Evolutionary conservation across 2,329 filamentous ascomycete species (phyloP), one percentile per base, ranked within the genome.

Genomic region (Fusarium haematococcum): DNA sequence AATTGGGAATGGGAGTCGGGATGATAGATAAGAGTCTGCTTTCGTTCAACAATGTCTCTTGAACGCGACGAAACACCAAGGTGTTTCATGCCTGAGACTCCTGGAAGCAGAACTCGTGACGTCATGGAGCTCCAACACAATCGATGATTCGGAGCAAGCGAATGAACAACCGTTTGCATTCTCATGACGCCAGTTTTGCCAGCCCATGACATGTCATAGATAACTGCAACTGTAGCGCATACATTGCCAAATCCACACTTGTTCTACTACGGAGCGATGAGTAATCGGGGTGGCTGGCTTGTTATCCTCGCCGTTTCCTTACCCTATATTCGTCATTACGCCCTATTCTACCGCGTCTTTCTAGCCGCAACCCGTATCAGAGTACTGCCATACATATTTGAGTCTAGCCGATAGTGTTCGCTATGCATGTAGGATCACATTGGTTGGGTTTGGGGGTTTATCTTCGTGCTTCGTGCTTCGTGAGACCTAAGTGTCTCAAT

Each of bases 81-180:
- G 14, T 23, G 67, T 65, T 61, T 71, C 64, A 59, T 39, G 18
- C 23, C 32, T 18, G 13, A 18, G 18, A 33, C n/a, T 16, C 30
- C 10, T 30, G 27, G 39, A 37, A 11, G 41, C 30, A 35, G 16
- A 18, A 11, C 3, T 11, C 41, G 23, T 74, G 71, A 73, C 71
- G 71, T 73, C 71, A 73, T 48, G 25, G 9, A 45, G 13, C 35
- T 13, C 25, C 23, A 27, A 23, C 18, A 8, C n/a, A n/a, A 30
- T 52, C 27, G 25, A 18, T 33, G 20, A 25, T 56, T 23, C 35
- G 56, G 30, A 27, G 18, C 52, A 18, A 7, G 25, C 27, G 62
- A 58, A 23, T 9, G 18, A 43, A 60, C n/a, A 5, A 11, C n/a
- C 16, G 27, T 39, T 60, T 33, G 25, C 20, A 14, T 39, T 60